Conservation (phyloP, 306 rosid genomes). For the Begonia fuchsioides region DNA sequence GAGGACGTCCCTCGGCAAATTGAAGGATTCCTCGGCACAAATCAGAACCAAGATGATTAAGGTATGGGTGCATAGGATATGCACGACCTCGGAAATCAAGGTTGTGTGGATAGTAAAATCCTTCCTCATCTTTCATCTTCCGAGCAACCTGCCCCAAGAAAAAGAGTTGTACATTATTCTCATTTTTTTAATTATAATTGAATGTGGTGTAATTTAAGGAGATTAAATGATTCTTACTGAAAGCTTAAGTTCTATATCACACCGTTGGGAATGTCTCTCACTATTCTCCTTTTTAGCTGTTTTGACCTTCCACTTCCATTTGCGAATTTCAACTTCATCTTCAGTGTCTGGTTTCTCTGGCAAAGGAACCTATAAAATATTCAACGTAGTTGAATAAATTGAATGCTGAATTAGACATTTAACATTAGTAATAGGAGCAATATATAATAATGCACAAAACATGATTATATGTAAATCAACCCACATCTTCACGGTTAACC, state of each 20-base stretch:
- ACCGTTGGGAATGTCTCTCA: slow-evolving; percentile 83
- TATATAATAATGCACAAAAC: neutral
- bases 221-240: slow-evolving; percentile 39
- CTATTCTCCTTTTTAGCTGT: slow-evolving; percentile 46
- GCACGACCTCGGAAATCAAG: slow-evolving; percentile 98
- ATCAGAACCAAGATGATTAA: slow-evolving; percentile 98
- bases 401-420: too few relatives aligned
- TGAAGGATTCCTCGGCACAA: slow-evolving; percentile 87
- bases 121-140: slow-evolving; percentile 91
- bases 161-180: neutral
- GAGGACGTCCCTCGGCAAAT: slow-evolving; percentile 80
- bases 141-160: slow-evolving; percentile 62
- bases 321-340: slow-evolving; percentile 62
- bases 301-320: slow-evolving; percentile 92
- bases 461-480: slow-evolving; percentile 12
- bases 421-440: too few relatives aligned
- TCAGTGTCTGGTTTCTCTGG: slow-evolving; percentile 72
- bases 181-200: neutral
- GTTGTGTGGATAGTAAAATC: slow-evolving; percentile 95
- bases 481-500: slow-evolving; percentile 68
- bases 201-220: neutral
- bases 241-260: slow-evolving; percentile 87
- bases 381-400: neutral
- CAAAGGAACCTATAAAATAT: slow-evolving; percentile 38
- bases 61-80: slow-evolving; percentile 89